Base-by-base conservation (phyloP, 2,329 filamentous ascomycete species). In the Fusarium setosum region DNA sequence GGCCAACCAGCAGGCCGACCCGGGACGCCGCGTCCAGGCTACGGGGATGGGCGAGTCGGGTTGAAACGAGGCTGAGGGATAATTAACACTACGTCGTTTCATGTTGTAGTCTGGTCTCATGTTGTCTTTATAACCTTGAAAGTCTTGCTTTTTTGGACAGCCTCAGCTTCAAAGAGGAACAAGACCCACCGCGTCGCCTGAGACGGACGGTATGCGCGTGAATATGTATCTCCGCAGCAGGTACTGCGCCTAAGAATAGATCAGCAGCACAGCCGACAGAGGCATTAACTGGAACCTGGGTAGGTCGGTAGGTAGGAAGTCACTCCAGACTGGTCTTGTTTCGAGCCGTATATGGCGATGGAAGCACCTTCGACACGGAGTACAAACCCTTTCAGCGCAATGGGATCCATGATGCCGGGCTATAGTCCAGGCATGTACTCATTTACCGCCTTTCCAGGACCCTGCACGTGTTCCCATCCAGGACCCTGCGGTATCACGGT, bases 391-490 rank as follows among this genome's bases (percentile, higher is more conserved):
- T 34, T 47, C 18, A 17, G 32, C 47, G 32, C 47, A 50, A 35
- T 21, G 32, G 34, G 29, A 23, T 23, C 47, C 35, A 37, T 18
- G 31, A 34, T 48, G 42, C 29, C 9, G n/a, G n/a, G n/a, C 29
- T 17, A 34, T 13, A n/a, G 26, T 12, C 59, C 48, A 50, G 58
- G 38, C 53, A 53, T 44, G 31, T 13, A 55, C 26, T 58, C 15
- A 54, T 34, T 59, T 47, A 37, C 21, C 26, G 34, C 11, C 41
- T 11, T 34, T 21, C 29, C 21, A 11, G 4, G 21, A 17, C 18
- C 34, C 21, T 49, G 20, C 32, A 54, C 17, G 59, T 64, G 56
- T 56, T 58, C n/a, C 34, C 18, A 15, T 54, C 38, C 20, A 35
- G 20, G 35, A 12, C 17, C 38, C 35, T 50, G 44, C 21, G 40